Evolutionary conservation across 208 protist species (phyloP).

Genomic region (Trichomonas vaginalis): DNA sequence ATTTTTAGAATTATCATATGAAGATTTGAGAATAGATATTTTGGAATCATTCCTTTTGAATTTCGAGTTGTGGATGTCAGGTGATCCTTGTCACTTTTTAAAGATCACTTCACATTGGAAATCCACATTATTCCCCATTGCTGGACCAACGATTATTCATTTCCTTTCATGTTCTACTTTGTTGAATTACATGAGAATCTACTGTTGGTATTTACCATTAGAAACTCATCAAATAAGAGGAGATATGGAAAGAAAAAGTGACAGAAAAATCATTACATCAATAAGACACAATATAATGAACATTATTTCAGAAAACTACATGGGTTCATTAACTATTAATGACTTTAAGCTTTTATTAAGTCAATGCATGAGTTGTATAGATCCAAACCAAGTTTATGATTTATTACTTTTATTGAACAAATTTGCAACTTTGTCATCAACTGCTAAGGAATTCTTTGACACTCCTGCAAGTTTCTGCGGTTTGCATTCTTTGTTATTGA

Average conservation of each 20-base stretch:
- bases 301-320: neutral
- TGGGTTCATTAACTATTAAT: neutral
- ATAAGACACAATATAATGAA: neutral
- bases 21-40: neutral
- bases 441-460: neutral
- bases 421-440: neutral
- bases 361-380: neutral
- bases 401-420: neutral
- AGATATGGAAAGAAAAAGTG: neutral
- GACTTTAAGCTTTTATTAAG: neutral
- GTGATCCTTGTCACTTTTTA: neutral
- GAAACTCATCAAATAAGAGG: neutral
- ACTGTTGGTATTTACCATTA: neutral
- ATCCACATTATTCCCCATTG: neutral
- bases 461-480: neutral
- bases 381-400: neutral
- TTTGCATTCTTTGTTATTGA: neutral
- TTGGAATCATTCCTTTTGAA: neutral
- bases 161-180: neutral
- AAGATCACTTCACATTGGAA: neutral
- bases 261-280: neutral
- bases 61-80: neutral
- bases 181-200: neutral
- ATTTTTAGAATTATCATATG: neutral
- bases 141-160: neutral